Evolutionary conservation across 2,329 filamentous ascomycete genomes (phyloP).

Genomic region (Stachybotrys elegans): DNA sequence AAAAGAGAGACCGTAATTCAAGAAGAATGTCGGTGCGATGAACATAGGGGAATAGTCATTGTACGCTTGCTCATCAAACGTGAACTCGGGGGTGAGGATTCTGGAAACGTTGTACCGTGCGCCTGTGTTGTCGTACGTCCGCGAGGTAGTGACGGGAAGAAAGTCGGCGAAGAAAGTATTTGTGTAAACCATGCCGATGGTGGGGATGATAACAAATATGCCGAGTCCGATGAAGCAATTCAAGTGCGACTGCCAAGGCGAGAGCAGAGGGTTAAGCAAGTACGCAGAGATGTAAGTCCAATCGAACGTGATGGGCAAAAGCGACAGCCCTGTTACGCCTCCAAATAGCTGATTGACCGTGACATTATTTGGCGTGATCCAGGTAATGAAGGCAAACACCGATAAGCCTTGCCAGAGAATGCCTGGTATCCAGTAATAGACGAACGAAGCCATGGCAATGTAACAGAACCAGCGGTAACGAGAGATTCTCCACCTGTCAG

Average conservation of each 20-base stretch:
- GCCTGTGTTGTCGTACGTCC: conserved; percentile 53
- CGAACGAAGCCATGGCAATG: conserved; percentile 35
- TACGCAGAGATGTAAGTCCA: conserved; percentile 36
- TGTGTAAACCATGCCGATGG: conserved; percentile 42
- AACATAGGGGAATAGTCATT: conserved; percentile 49
- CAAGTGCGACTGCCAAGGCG: conserved; percentile 36
- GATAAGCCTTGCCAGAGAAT: conserved; percentile 44
- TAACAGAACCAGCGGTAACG: conserved; percentile 41
- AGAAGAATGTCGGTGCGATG: conserved; percentile 39
- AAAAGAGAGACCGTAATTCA: conserved; percentile 38
- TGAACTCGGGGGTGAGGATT: conserved; percentile 42
- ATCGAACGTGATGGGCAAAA: conserved; percentile 50
- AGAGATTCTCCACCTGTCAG: conserved; percentile 39
- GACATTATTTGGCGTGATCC: conserved; percentile 47
- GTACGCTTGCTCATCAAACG: conserved; percentile 45
- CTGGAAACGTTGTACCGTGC: conserved; percentile 42
- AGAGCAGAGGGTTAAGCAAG: conserved; percentile 33
- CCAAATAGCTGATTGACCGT: conserved; percentile 53
- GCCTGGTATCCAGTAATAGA: conserved; percentile 50
- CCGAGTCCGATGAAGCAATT: background rate
- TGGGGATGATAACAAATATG: conserved; percentile 31
- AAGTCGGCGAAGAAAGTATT: conserved; percentile 44
- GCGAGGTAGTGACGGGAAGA: conserved; percentile 47
- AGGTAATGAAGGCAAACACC: conserved; percentile 52
- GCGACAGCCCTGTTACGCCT: conserved; percentile 45